Evolutionary conservation across 768 basidiomycete species (phyloP).

Genomic region (Naganishia vaughanmartiniae): DNA sequence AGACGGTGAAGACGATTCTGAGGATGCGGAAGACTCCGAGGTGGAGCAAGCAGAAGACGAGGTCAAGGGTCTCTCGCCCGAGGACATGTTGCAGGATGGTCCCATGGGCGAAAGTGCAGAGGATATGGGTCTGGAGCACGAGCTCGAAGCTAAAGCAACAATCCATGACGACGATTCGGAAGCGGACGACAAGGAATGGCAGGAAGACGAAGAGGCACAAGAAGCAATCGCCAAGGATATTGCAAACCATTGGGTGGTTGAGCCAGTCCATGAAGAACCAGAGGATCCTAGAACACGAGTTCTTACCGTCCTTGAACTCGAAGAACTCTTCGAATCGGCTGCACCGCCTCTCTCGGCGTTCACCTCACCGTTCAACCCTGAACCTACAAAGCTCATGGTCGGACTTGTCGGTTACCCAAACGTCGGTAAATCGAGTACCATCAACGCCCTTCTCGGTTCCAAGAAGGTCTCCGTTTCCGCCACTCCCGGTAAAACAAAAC

Average conservation of each 20-base stretch:
- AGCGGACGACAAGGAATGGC: conserved; percentile 8
- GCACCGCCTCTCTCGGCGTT: conserved; percentile 48
- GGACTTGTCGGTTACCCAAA: conserved; percentile 94
- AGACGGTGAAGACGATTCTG: conserved; percentile 45
- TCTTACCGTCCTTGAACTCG: conserved; percentile 79
- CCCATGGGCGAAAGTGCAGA: conserved; percentile 8
- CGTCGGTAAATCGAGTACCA: conserved; percentile 97
- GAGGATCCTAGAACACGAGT: conserved; percentile 63
- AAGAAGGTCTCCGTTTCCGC: conserved; percentile 99
- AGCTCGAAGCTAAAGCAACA: conserved; percentile 14
- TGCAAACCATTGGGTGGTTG: not conserved
- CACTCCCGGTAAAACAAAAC: conserved; percentile 98
- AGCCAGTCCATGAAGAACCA: conserved; percentile 26
- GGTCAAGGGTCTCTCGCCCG: conserved; percentile 8
- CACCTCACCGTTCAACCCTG: conserved; percentile 42
- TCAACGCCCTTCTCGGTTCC: conserved; percentile 92
- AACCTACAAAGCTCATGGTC: conserved; percentile 45
- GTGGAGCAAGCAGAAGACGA: conserved; percentile 28
- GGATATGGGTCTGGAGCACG: conserved; percentile 9
- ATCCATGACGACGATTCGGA: conserved; percentile 4
- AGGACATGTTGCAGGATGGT: conserved; percentile 19
- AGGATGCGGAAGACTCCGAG: conserved; percentile 39
- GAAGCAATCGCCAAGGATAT: conserved; percentile 17
- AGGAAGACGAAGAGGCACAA: conserved; percentile 20
- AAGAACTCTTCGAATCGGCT: conserved; percentile 65